phyloP scores from a whole-genome alignment of 2,329 filamentous ascomycete genomes.

The Daldinia sp. region DNA sequence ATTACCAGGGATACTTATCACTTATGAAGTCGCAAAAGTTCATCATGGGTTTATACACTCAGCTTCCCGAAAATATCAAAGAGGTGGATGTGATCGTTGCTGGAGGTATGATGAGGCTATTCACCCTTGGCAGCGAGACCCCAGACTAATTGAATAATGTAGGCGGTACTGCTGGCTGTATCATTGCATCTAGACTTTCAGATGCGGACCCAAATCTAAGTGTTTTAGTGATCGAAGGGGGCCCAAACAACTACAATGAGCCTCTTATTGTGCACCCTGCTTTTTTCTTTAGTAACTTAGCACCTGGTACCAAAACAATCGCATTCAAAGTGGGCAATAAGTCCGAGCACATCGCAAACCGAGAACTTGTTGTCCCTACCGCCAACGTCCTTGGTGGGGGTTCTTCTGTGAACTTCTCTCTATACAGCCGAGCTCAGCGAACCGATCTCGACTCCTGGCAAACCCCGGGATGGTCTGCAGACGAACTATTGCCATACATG shows the following conservation, averaged over 20 bases:
- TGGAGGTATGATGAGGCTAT: conserved; percentile 23
- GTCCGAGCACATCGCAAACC: conserved; percentile 12
- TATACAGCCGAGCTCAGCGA: conserved; percentile 47
- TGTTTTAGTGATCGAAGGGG: conserved; percentile 33
- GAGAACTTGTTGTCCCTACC: conserved; percentile 17
- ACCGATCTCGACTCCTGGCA: conserved; percentile 45
- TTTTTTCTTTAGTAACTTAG: conserved; percentile 8
- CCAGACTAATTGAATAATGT: not conserved
- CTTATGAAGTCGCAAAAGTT: not conserved
- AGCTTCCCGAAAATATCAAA: conserved; percentile 19
- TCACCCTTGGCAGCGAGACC: not conserved
- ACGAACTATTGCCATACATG: conserved; percentile 39
- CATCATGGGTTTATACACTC: conserved; percentile 28
- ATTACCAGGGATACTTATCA: not conserved
- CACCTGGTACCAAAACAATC: conserved; percentile 4
- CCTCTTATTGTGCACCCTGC: not conserved
- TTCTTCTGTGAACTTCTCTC: conserved; percentile 57
- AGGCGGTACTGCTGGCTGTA: conserved; percentile 23
- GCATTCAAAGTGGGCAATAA: conserved; percentile 5
- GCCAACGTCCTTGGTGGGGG: conserved; percentile 62
- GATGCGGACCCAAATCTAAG: conserved; percentile 34
- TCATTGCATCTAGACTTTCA: conserved; percentile 33
- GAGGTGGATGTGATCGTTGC: conserved; percentile 36
- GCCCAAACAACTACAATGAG: conserved; percentile 20
- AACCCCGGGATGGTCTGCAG: conserved; percentile 42